Evolutionary conservation across 148 eudicot species (phyloP).

Genomic region (Agrostemma githago): DNA sequence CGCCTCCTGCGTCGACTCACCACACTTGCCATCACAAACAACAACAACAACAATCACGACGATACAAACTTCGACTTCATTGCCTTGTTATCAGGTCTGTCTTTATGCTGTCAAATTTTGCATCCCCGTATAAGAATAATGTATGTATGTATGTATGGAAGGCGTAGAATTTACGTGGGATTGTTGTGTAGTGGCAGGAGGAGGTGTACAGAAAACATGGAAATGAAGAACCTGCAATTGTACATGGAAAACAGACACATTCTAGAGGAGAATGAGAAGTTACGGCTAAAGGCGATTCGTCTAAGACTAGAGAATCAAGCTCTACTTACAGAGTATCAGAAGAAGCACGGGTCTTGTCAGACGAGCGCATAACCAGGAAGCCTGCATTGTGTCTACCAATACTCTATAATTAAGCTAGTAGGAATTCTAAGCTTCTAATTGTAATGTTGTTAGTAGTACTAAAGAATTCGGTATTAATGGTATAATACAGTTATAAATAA

Average conservation of each 20-base stretch:
- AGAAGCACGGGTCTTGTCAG: constrained; percentile 28
- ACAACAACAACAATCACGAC: constrained; percentile 15
- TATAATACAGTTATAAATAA: constrained; percentile 15
- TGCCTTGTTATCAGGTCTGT: constrained; percentile 20
- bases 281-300: constrained; percentile 57
- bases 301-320: constrained; percentile 67
- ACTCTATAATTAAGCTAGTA: constrained; percentile 9
- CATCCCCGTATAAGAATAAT: neutral
- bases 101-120: neutral
- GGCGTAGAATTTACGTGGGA: neutral
- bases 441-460: neutral
- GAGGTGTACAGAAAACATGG: constrained; percentile 37
- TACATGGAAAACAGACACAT: constrained; percentile 75
- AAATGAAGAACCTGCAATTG: constrained; percentile 69
- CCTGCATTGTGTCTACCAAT: neutral
- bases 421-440: neutral
- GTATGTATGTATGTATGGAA: no score
- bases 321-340: constrained; percentile 47
- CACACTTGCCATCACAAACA: constrained; percentile 11
- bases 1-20: constrained; percentile 17
- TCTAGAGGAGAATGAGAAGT: constrained; percentile 58
- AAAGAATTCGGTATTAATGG: neutral
- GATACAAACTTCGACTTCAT: constrained; percentile 35
- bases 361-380: neutral
- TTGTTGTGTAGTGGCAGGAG: constrained; percentile 17